Conservation (phyloP, 2,329 filamentous ascomycete genomes). For the Pseudogymnoascus sp. region DNA sequence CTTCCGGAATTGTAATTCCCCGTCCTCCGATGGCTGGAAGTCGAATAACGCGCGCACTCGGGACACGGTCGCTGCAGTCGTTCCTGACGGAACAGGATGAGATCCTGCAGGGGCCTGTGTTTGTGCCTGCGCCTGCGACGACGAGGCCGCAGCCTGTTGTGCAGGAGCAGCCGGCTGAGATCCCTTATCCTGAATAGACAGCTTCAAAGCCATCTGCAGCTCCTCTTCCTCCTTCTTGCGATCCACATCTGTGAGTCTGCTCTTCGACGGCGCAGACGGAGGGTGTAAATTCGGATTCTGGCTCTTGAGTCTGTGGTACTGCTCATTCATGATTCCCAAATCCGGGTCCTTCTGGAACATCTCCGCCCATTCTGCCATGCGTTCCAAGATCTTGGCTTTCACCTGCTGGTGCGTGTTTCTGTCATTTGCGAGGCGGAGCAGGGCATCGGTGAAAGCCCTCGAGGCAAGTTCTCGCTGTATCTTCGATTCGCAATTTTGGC, state of each 20-base stretch:
- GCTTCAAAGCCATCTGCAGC: slow-evolving; percentile 86
- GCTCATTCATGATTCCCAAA: slow-evolving; percentile 94
- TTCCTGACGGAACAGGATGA: slow-evolving; percentile 65
- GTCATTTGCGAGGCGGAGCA: slow-evolving; percentile 85
- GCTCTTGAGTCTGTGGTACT: slow-evolving; percentile 78
- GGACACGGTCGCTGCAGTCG: slow-evolving; percentile 92
- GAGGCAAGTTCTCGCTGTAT: slow-evolving; percentile 66
- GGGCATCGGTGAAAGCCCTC: slow-evolving; percentile 76
- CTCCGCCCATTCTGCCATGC: slow-evolving; percentile 92
- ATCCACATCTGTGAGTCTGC: slow-evolving; percentile 80
- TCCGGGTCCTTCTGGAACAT: slow-evolving; percentile 89
- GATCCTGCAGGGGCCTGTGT: slow-evolving; percentile 35
- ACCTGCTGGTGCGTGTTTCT: slow-evolving; percentile 94
- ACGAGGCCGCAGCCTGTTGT: slow-evolving; percentile 27
- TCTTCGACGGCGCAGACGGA: slow-evolving; percentile 89
- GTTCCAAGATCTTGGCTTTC: slow-evolving; percentile 92
- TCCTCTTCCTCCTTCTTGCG: slow-evolving; percentile 95
- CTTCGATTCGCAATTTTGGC: slow-evolving; percentile 62
- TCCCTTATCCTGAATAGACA: slow-evolving; percentile 85
- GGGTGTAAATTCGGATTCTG: slow-evolving; percentile 82
- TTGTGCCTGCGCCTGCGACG: slow-evolving; percentile 33
- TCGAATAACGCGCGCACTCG: slow-evolving; percentile 89
- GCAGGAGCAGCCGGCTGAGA: slow-evolving; percentile 44
- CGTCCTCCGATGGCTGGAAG: slow-evolving; percentile 87
- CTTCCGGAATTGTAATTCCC: slow-evolving; percentile 92